Evolutionary conservation across 257 asterid species (phyloP).

Genomic region (Leonotis leonurus): DNA sequence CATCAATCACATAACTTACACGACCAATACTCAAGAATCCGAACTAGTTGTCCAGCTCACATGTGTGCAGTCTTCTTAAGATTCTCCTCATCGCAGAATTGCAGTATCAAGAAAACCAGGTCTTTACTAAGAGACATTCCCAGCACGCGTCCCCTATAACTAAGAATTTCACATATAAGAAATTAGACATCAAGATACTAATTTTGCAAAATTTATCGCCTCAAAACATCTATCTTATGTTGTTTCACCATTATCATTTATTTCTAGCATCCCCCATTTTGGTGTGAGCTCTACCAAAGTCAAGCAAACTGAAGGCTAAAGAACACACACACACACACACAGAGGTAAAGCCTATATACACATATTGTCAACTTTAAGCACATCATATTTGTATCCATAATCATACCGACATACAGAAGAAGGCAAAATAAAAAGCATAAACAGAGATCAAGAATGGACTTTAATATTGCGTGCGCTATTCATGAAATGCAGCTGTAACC

Average conservation of each 20-base stretch:
- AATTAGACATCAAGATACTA: not conserved
- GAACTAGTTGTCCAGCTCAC: slow-evolving; percentile 30
- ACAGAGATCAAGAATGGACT: not conserved
- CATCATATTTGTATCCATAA: not conserved
- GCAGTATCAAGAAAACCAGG: slow-evolving; percentile 57
- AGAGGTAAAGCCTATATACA: not conserved
- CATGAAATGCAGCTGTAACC: not conserved
- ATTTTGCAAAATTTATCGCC: not conserved
- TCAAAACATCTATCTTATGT: not conserved
- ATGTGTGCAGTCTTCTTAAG: slow-evolving; percentile 54
- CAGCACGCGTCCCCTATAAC: not conserved
- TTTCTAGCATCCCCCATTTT: not conserved
- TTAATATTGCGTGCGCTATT: not conserved
- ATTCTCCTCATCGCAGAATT: slow-evolving; percentile 65
- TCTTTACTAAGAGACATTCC: slow-evolving; percentile 47
- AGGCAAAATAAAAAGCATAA: not conserved
- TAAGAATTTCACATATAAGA: slow-evolving; percentile 8
- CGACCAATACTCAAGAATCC: not conserved
- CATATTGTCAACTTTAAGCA: not conserved
- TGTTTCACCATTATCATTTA: not conserved
- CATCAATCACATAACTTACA: too few relatives aligned
- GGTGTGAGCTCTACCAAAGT: not conserved
- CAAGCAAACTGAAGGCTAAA: not conserved
- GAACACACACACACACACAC: not conserved
- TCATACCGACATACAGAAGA: not conserved